Conservation (phyloP, 768 basidiomycete species). For the Podaxis sp. region DNA sequence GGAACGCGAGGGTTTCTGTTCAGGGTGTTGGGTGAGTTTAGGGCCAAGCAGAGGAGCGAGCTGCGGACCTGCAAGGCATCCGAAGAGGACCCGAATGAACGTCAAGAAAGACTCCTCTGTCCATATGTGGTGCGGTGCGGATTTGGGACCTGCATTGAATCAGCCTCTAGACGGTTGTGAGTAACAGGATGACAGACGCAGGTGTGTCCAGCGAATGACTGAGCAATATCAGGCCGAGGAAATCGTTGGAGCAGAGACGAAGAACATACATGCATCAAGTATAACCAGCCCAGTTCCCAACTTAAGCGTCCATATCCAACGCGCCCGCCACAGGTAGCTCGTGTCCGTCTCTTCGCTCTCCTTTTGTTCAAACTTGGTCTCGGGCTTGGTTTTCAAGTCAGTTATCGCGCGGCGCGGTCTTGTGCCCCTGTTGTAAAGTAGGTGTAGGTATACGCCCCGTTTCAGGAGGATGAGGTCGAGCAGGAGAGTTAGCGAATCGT, state of each 20-base stretch:
- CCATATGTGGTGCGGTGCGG: constrained; percentile 45
- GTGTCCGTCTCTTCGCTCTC: not conserved
- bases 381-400: constrained; percentile 16
- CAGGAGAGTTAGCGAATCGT: constrained; percentile 69
- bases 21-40: constrained; percentile 4
- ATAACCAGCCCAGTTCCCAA: constrained; percentile 60
- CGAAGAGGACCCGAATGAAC: constrained; percentile 62
- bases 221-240: constrained; percentile 10
- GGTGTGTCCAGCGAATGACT: constrained; percentile 82
- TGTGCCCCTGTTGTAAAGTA: constrained; percentile 77
- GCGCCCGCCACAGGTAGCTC: constrained; percentile 17
- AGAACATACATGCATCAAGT: constrained; percentile 69
- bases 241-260: constrained; percentile 4
- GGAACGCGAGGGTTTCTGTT: constrained; percentile 77
- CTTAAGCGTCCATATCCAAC: constrained; percentile 59
- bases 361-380: not conserved
- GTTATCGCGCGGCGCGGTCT: constrained; percentile 50
- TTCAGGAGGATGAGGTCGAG: constrained; percentile 84
- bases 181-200: constrained; percentile 41
- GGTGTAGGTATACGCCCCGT: constrained; percentile 76
- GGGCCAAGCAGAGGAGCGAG: not conserved
- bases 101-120: constrained; percentile 45
- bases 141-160: constrained; percentile 35
- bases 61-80: constrained; percentile 59
- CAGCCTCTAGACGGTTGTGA: not conserved